phyloP scores from a whole-genome alignment of 1,139 yeast species.

The Taphrina flavorubra region DNA sequence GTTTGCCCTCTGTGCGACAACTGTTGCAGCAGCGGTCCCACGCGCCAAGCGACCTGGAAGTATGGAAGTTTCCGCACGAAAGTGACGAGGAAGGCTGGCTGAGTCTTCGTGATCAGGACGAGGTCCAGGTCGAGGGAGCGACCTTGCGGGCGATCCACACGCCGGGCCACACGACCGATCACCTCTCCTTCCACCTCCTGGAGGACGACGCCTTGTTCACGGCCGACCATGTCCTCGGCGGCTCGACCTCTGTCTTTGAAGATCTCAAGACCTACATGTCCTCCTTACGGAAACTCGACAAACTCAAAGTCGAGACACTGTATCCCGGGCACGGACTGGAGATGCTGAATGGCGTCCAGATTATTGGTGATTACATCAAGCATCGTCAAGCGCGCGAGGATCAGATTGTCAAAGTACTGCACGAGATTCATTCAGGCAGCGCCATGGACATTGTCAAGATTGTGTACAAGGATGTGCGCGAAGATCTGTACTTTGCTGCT shows the following conservation, averaged over 20 bases:
- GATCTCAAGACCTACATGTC: conserved; percentile 51
- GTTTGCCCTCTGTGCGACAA: conserved; percentile 48
- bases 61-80: conserved; percentile 44
- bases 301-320: conserved; percentile 42
- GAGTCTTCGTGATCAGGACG: conserved; percentile 41
- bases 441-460: conserved; percentile 48
- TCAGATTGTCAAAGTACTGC: conserved; percentile 49
- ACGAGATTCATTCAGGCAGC: conserved; percentile 36
- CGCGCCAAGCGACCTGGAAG: conserved; percentile 12
- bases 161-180: conserved; percentile 55
- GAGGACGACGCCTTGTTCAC: conserved; percentile 52
- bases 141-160: conserved; percentile 51
- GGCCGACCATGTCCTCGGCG: conserved; percentile 55
- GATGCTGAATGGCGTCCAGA: conserved; percentile 50
- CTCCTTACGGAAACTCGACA: conserved; percentile 49
- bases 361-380: conserved; percentile 50
- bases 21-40: conserved; percentile 1
- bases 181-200: conserved; percentile 51
- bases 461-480: conserved; percentile 50
- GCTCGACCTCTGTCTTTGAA: conserved; percentile 53
- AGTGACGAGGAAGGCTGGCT: conserved; percentile 40
- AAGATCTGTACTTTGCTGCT: conserved; percentile 50
- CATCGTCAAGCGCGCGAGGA: conserved; percentile 53
- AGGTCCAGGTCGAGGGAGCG: conserved; percentile 50
- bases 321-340: conserved; percentile 55